Evolutionary conservation across 148 eudicot species (phyloP).

Genomic region (Camellia sinensis): DNA sequence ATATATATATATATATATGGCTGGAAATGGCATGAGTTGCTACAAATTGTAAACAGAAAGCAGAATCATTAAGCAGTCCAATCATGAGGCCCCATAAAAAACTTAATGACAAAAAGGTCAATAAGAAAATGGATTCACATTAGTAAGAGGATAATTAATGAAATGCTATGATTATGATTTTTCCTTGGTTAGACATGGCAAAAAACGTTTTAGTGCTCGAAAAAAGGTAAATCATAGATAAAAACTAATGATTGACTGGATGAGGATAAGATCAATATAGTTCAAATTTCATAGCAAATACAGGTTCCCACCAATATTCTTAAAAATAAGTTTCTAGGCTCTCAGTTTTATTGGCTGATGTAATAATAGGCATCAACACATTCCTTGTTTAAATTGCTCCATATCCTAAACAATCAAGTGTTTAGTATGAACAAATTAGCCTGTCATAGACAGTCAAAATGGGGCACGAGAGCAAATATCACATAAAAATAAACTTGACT

Average conservation of each 20-base stretch:
- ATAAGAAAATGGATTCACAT: too few relatives aligned
- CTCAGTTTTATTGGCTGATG: not conserved
- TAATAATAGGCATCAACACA: not conserved
- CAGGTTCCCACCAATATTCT: not conserved
- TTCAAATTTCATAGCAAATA: not conserved
- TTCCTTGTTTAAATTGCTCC: not conserved
- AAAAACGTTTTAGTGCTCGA: not conserved
- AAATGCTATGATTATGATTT: not conserved
- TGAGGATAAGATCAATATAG: not conserved
- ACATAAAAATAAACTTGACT: not conserved
- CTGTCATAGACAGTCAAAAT: not conserved
- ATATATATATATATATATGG: not conserved
- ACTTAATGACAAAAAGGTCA: not conserved
- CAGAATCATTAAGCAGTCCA: slow-evolving; percentile 3
- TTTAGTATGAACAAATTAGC: not conserved
- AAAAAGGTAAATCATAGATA: not conserved
- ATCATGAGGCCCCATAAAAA: not conserved
- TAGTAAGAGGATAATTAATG: not conserved
- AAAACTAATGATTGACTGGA: not conserved
- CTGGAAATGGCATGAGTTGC: slow-evolving; percentile 3
- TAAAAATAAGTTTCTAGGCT: not conserved
- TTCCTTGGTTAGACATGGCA: not conserved
- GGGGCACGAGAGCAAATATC: not conserved
- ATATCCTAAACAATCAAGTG: not conserved
- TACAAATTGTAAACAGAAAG: slow-evolving; percentile 5